Percentiles rank a stretch among this genome's conserved stretches.
Conservation (phyloP, 768 basidiomycete genomes). For the Hysterangium stoloniferum region DNA sequence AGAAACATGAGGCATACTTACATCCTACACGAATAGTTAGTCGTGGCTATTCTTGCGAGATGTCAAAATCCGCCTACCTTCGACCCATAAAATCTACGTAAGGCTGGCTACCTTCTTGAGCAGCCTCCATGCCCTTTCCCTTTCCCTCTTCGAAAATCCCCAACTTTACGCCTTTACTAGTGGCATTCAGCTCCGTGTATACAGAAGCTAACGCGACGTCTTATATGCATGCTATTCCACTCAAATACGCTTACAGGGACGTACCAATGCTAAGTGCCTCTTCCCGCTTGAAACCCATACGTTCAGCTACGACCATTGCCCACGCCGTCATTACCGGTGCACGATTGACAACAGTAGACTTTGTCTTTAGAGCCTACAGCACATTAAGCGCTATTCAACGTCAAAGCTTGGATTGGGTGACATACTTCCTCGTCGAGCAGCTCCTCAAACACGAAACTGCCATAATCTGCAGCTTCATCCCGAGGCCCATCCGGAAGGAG, state of each 20-base stretch:
- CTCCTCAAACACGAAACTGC: constrained; percentile 65
- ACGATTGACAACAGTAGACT: constrained; percentile 71
- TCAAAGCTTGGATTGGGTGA: constrained; percentile 4
- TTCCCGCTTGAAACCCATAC: constrained; percentile 77
- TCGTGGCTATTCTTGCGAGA: not conserved
- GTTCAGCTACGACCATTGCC: constrained; percentile 80
- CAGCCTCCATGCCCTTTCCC: constrained; percentile 47
- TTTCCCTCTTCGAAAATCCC: constrained; percentile 61
- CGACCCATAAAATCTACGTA: constrained; percentile 82
- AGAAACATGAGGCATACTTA: constrained; percentile 21
- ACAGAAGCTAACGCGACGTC: constrained; percentile 56
- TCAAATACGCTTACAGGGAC: constrained; percentile 14
- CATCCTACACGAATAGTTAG: constrained; percentile 25
- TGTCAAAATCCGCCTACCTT: constrained; percentile 48
- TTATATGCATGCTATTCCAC: not conserved
- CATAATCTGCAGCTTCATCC: constrained; percentile 43
- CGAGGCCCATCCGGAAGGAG: constrained; percentile 44
- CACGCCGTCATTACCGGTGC: constrained; percentile 95
- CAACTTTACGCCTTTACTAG: constrained; percentile 75
- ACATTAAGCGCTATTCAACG: constrained; percentile 4
- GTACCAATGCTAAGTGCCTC: constrained; percentile 89
- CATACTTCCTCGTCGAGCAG: constrained; percentile 62
- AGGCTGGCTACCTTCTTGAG: constrained; percentile 57
- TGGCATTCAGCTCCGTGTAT: constrained; percentile 89
- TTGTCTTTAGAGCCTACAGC: constrained; percentile 46